Base-by-base conservation (phyloP, 176 grass and related monocot species). In the Otatea glauca region DNA sequence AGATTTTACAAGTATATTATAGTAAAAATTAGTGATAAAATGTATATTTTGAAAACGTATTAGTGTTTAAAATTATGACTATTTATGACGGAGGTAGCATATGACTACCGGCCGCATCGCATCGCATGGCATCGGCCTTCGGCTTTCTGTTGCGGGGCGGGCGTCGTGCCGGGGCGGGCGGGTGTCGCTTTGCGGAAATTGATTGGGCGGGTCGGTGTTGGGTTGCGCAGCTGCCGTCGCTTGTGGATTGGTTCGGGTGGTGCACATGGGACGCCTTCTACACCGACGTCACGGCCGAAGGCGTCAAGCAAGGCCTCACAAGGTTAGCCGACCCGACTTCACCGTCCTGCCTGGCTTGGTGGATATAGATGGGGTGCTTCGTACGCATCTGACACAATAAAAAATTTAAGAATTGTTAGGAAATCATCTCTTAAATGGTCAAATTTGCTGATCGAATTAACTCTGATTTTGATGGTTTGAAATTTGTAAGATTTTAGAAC, bases 251-350 rank as follows among this genome's bases (percentile, higher is more conserved):
- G 90, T 97, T 97, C 42, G 94, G 94, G 1, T 97, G 94, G 92
- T 97, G 94, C 85, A 97, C 94, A 5, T 97, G 94, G 94, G 94
- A 97, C 73, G 94, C 94, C 1, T 97, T 92, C 94, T 97, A 97
- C 88, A 97, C 94, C 21, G 94, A 97, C 42, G 92, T 97, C 68
- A 94, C 92, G 12, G 84, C 89, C 29, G 76, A 91, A 35, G 85
- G 85, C 32, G 80, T 88, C 37, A 56, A 81, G 54, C 78, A 84
- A 63, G 89, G 85, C 60, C 81, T 91, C 39, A 9, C 68, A 23
- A 91, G 89, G 85, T 56, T n/a, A 7, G 47, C 47, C 47, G 4
- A 49, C 47, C 14, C 29, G 29, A 29, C 29, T 29, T 29, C 29
- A 29, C 29, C 29, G 29, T 29, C 29, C 29, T 29, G 29, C 29